These are phyloP conservation scores for Heliamphora exappendiculata DNA, from an alignment of 148 eudicot species.

Conservation along the genomic window DNA sequence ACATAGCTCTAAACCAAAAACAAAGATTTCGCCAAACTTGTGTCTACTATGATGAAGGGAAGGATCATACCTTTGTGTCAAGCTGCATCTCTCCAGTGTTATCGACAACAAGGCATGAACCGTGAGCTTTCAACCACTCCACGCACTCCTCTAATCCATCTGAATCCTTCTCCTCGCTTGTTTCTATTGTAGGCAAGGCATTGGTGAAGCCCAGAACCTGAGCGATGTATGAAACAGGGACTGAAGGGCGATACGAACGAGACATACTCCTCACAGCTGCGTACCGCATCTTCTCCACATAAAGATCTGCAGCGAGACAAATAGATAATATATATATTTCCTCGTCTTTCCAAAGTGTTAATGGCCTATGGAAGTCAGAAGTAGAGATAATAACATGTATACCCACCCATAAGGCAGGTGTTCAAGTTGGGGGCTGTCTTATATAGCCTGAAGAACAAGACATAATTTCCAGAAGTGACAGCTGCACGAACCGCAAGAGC, in stretches of 20 bases:
- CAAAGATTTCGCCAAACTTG: too few species aligned
- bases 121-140: constrained; percentile 95
- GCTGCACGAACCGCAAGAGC: constrained; percentile 91
- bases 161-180: constrained; percentile 44
- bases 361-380: not conserved
- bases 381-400: constrained; percentile 8
- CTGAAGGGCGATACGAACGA: constrained; percentile 87
- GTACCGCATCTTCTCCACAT: constrained; percentile 86
- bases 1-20: too few species aligned
- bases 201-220: constrained; percentile 68
- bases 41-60: not conserved
- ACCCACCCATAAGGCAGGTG: constrained; percentile 81
- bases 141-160: constrained; percentile 80
- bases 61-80: constrained; percentile 71
- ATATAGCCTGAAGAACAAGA: constrained; percentile 73
- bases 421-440: constrained; percentile 76
- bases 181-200: constrained; percentile 33
- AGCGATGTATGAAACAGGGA: constrained; percentile 71
- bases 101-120: constrained; percentile 68
- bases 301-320: constrained; percentile 50
- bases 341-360: not conserved
- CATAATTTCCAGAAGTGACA: constrained; percentile 82
- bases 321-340: not conserved
- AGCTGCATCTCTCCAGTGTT: constrained; percentile 62
- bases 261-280: constrained; percentile 81